These are phyloP conservation scores for Cladosporium sp. DNA, from an alignment of 2,329 filamentous ascomycete species.

Conservation along the genomic window DNA sequence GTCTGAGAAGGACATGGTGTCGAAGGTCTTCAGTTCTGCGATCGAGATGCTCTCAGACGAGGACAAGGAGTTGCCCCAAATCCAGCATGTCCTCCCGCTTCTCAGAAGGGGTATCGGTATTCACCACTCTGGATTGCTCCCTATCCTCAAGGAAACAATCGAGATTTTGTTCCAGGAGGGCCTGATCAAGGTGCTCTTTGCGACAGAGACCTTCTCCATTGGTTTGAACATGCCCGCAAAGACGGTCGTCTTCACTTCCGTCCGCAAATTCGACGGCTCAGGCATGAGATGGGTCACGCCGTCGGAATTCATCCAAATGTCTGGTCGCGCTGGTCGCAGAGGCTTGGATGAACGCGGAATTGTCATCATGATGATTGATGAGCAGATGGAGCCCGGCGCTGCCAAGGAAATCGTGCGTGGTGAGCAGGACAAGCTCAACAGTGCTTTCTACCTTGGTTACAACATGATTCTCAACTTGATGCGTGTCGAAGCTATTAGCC, in stretches of 20 bases:
- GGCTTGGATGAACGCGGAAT: constrained; percentile 96
- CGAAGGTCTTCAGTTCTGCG: constrained; percentile 87
- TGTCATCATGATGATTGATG: constrained; percentile 99
- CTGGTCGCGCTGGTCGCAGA: constrained; percentile 89
- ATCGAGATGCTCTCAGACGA: constrained; percentile 89
- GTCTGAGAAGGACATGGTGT: constrained; percentile 89
- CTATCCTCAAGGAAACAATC: constrained; percentile 96
- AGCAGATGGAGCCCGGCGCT: constrained; percentile 89
- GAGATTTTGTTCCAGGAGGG: constrained; percentile 98
- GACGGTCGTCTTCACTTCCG: constrained; percentile 97
- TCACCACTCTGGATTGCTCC: constrained; percentile 90
- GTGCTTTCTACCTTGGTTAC: constrained; percentile 94
- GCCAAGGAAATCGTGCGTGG: constrained; percentile 94
- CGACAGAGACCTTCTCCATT: constrained; percentile 97
- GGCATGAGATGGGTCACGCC: constrained; percentile 77
- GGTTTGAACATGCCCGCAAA: constrained; percentile 98
- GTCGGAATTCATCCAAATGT: constrained; percentile 98
- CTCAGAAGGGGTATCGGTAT: constrained; percentile 90
- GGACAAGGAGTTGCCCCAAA: constrained; percentile 82
- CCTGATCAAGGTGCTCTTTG: constrained; percentile 94
- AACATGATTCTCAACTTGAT: constrained; percentile 98
- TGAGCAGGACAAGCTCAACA: constrained; percentile 94
- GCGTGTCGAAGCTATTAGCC: constrained; percentile 97
- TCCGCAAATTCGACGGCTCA: constrained; percentile 88
- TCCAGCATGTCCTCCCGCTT: constrained; percentile 81